Evolutionary conservation across 148 eudicot species (phyloP), one percentile per base, ranked within the genome.

Genomic region (Arbutus unedo): DNA sequence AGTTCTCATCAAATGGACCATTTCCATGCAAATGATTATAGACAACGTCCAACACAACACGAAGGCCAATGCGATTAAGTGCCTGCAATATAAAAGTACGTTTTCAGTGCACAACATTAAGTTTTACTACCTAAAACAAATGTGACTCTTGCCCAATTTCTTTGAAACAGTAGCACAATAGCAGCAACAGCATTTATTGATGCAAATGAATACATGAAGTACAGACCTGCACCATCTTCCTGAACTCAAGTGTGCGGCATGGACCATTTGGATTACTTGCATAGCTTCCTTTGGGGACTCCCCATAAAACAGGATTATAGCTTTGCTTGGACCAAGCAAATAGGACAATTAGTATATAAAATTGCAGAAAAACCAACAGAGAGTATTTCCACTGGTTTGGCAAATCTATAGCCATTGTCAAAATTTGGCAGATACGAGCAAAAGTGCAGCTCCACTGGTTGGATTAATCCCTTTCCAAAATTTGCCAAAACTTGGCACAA

Each of bases 241-340:
- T 89, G 81, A 90, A 96, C 91, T 96, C 99, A 81, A 92, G 79
- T 82, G 87, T 88, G 60, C 99, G 93, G 60, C 79, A 81, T 64
- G 93, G 88, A 76, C 99, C 99, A 85, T 89, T 87, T 50, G 99
- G 96, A 84, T 96, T 82, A 82, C 91, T 90, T 77, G 99, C 97
- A 91, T 96, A 96, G 88, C 98, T 94, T 90, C 99, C 99, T 91
- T 96, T 94, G 50, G 99, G 99, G 67, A 94, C 93, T 80, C 99
- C 99, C 97, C 98, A 96, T 45, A 96, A 85, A 83, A 96, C 94
- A 83, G 99, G 98, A 83, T 96, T 90, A 83, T 96, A 94, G 67
- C 98, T 94, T 81, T 66, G 56, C 57, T 71, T 72, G 44, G 67
- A 45, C 86, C 64, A 81, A 82, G 78, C 9, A 79, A 53, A 59